phyloP scores from a whole-genome alignment of 2,329 filamentous ascomycete species.

The Hymenotorrendiella dingleyae region DNA sequence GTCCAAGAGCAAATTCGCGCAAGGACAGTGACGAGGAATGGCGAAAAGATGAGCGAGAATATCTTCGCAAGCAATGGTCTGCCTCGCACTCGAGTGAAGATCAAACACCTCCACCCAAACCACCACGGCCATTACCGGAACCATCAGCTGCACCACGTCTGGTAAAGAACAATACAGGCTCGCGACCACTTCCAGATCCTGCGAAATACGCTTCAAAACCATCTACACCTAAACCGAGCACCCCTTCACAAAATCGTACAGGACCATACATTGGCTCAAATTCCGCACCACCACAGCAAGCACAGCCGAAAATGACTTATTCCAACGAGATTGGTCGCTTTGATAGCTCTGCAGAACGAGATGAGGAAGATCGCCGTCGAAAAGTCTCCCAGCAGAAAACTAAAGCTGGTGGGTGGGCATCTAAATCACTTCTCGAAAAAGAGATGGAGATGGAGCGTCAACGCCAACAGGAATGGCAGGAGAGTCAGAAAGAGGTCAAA shows the following conservation, averaged over 20 bases:
- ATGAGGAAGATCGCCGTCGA: slow-evolving; percentile 44
- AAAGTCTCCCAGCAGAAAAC: slow-evolving; percentile 43
- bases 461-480: slow-evolving; percentile 62
- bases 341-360: slow-evolving; percentile 39
- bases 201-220: slow-evolving; percentile 25
- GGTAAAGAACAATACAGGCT: slow-evolving; percentile 29
- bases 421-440: slow-evolving; percentile 49
- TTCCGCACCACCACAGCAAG: slow-evolving; percentile 38
- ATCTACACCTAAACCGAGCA: slow-evolving; percentile 12
- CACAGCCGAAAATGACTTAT: slow-evolving; percentile 34
- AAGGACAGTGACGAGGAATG: slow-evolving; percentile 39
- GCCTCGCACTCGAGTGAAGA: slow-evolving; percentile 19
- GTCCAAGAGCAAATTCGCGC: slow-evolving; percentile 23
- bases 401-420: slow-evolving; percentile 46
- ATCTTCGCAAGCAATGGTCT: slow-evolving; percentile 40
- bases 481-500: slow-evolving; percentile 57
- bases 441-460: slow-evolving; percentile 57
- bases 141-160: slow-evolving; percentile 27
- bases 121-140: slow-evolving; percentile 29
- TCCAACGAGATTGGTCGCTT: slow-evolving; percentile 35
- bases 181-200: slow-evolving; percentile 35
- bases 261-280: slow-evolving; percentile 44
- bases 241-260: slow-evolving; percentile 35
- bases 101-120: slow-evolving; percentile 17
- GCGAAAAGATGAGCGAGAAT: slow-evolving; percentile 46